Evolutionary conservation across 768 basidiomycete genomes (phyloP).

Genomic region (Royoungia palumana): DNA sequence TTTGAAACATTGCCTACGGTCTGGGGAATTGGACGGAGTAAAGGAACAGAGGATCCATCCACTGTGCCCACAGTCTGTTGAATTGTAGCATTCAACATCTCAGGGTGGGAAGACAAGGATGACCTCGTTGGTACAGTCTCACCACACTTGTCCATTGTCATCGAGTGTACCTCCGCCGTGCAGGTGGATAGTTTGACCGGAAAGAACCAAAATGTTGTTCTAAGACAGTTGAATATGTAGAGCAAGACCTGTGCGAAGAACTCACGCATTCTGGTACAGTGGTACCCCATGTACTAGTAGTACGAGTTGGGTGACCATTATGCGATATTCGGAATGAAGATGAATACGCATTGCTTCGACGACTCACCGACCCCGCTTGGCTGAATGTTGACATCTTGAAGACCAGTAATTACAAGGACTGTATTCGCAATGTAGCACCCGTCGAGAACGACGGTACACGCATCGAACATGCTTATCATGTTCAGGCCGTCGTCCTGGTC

Average conservation of each 20-base stretch:
- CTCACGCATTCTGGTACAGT: conserved; percentile 44
- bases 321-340: conserved; percentile 33
- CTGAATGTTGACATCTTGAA: conserved; percentile 38
- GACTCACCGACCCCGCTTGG: conserved; percentile 35
- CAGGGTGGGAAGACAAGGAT: conserved; percentile 3
- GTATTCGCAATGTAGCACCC: conserved; percentile 37
- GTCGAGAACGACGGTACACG: conserved; percentile 32
- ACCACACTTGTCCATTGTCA: conserved; percentile 46
- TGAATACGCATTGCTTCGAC: conserved; percentile 4
- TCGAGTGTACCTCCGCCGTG: conserved; percentile 45
- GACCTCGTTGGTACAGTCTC: conserved; percentile 29
- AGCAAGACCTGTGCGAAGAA: not conserved
- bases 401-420: conserved; percentile 36
- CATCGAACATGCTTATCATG: conserved; percentile 33
- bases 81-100: not conserved
- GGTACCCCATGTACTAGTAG: conserved; percentile 39
- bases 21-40: conserved; percentile 44
- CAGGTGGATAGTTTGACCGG: conserved; percentile 34
- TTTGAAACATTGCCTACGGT: conserved; percentile 42
- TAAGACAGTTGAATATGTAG: conserved; percentile 5
- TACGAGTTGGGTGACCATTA: conserved; percentile 41
- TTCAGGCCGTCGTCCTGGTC: conserved; percentile 37
- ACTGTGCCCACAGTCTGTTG: conserved; percentile 36
- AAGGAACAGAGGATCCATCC: conserved; percentile 40
- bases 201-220: conserved; percentile 41